Percentiles rank a stretch among this genome's conserved stretches.
phyloP scores from a whole-genome alignment of 2,329 filamentous ascomycete genomes.

The Bisporella sp. region DNA sequence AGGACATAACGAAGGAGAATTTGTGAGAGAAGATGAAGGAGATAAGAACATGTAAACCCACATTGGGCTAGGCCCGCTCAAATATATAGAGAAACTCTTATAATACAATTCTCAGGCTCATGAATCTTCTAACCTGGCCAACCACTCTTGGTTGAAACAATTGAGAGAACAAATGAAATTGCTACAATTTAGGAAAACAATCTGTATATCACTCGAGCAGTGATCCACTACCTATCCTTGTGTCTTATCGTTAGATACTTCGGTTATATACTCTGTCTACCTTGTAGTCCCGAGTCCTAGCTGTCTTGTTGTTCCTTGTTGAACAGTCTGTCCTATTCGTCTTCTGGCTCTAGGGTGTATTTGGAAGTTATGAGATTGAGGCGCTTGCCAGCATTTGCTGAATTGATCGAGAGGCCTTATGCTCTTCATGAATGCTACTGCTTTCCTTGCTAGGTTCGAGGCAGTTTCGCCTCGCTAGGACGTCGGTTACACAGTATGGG shows the following conservation, averaged over 20 bases:
- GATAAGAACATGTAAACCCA: no score
- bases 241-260: slow-evolving; percentile 3
- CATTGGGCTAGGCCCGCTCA: no score
- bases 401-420: not conserved
- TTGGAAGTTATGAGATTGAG: not conserved
- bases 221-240: slow-evolving; percentile 1
- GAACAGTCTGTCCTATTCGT: not conserved
- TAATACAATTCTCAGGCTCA: not conserved
- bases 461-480: no score
- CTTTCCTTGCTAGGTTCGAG: not conserved
- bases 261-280: slow-evolving; percentile 1
- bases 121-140: not conserved
- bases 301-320: not conserved
- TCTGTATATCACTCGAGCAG: not conserved
- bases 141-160: not conserved
- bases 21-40: no score
- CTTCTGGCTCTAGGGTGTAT: not conserved
- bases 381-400: not conserved
- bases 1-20: no score
- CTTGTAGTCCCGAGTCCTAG: slow-evolving; percentile 1
- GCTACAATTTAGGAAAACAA: slow-evolving; percentile 4
- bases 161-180: slow-evolving; percentile 3
- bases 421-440: not conserved
- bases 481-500: no score
- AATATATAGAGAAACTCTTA: not conserved